Conservation (phyloP, 2,329 filamentous ascomycete species). For the Penicillium sp. region DNA sequence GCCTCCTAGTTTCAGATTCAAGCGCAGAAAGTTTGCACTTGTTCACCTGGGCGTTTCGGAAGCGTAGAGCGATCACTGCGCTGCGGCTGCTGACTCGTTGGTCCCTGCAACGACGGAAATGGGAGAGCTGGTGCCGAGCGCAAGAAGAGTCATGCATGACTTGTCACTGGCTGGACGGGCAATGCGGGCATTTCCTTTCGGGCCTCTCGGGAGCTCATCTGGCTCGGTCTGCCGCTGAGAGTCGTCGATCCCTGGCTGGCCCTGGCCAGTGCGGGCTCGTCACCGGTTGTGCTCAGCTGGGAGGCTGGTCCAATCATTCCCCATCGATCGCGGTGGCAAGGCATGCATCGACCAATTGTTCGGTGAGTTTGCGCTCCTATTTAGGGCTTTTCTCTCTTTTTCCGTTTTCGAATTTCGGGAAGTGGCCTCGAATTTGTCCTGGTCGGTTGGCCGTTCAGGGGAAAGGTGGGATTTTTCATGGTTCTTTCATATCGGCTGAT, state of each 20-base stretch:
- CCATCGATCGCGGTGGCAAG: constrained; percentile 9
- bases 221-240: background rate
- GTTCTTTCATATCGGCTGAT: background rate
- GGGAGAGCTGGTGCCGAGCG: constrained; percentile 1
- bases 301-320: constrained; percentile 8
- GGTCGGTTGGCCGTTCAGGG: background rate
- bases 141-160: background rate
- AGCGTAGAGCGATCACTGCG: constrained; percentile 10
- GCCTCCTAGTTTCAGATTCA: background rate
- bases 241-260: constrained; percentile 2
- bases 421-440: background rate
- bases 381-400: constrained; percentile 14
- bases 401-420: background rate
- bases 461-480: background rate
- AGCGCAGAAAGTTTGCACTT: constrained; percentile 10
- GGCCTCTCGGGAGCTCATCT: background rate
- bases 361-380: background rate
- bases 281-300: constrained; percentile 18
- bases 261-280: background rate
- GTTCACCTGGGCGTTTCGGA: constrained; percentile 21
- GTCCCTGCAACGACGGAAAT: constrained; percentile 1
- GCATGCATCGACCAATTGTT: background rate
- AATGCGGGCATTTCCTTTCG: background rate
- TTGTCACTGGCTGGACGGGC: background rate
- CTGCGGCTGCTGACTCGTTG: constrained; percentile 17